Percentiles rank a stretch among this genome's conserved stretches.
Evolutionary conservation across 768 basidiomycete species (phyloP).

Genomic region (Boletus sensibilis): DNA sequence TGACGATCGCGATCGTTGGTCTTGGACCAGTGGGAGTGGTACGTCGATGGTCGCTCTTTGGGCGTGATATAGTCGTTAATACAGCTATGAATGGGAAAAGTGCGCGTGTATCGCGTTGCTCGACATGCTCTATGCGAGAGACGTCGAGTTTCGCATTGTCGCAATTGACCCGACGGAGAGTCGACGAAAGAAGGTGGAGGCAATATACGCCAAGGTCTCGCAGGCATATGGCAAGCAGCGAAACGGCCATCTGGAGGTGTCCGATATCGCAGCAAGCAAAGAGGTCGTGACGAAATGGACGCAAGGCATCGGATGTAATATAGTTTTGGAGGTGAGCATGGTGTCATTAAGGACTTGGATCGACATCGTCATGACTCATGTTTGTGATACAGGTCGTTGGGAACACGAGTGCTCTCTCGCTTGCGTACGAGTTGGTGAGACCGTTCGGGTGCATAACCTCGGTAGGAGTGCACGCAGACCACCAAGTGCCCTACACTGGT

Average conservation of each 20-base stretch:
- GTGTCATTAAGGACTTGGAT: neutral
- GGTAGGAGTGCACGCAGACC: conserved; percentile 67
- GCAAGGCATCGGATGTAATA: conserved; percentile 55
- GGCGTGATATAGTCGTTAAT: neutral
- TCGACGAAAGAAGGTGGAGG: conserved; percentile 58
- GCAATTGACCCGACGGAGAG: conserved; percentile 61
- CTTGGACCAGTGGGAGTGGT: conserved; percentile 78
- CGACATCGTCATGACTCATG: neutral
- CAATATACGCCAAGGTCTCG: conserved; percentile 53
- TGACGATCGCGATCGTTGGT: conserved; percentile 69
- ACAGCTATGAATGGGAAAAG: conserved; percentile 23
- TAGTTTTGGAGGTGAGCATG: conserved; percentile 59
- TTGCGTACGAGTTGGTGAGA: conserved; percentile 69
- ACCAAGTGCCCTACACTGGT: conserved; percentile 54
- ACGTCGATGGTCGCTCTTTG: conserved; percentile 12
- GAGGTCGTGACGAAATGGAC: conserved; percentile 52
- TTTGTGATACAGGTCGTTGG: conserved; percentile 58
- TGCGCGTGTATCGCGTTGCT: conserved; percentile 65
- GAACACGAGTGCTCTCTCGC: conserved; percentile 56
- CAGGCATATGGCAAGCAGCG: conserved; percentile 32
- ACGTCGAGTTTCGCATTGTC: conserved; percentile 53
- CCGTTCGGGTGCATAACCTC: conserved; percentile 75
- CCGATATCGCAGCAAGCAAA: conserved; percentile 53
- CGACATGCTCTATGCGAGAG: conserved; percentile 50
- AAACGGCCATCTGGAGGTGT: conserved; percentile 48